phyloP scores from a whole-genome alignment of 2,329 filamentous ascomycete species.

The Penicillium palitans region DNA sequence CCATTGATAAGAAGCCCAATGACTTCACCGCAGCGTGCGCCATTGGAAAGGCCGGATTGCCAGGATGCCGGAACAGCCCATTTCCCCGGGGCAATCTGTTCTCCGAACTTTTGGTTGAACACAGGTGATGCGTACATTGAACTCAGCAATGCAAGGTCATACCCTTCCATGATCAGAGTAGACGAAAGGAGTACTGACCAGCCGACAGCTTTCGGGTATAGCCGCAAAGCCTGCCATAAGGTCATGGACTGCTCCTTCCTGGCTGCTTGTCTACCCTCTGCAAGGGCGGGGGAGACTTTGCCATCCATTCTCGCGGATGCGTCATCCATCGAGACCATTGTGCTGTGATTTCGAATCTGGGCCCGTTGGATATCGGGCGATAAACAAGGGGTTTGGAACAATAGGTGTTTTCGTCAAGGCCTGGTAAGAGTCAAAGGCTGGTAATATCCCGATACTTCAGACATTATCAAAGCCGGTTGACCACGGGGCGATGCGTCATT shows the following conservation, averaged over 20 bases:
- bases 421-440: not conserved
- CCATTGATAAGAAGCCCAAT: constrained; percentile 33
- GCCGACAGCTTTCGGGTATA: constrained; percentile 38
- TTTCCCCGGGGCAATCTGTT: constrained; percentile 18
- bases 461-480: not conserved
- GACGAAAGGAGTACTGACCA: constrained; percentile 42
- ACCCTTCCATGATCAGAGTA: constrained; percentile 45
- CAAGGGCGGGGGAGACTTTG: constrained; percentile 10
- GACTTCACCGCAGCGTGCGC: constrained; percentile 25
- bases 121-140: constrained; percentile 35
- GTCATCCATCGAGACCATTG: not conserved
- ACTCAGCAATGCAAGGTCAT: constrained; percentile 40
- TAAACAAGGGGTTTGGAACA: not conserved
- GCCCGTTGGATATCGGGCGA: not conserved
- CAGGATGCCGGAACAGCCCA: constrained; percentile 33
- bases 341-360: not conserved
- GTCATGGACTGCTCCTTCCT: constrained; percentile 39
- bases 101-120: constrained; percentile 35
- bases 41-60: constrained; percentile 34
- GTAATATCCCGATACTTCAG: not conserved
- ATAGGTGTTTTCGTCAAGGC: not conserved
- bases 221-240: constrained; percentile 31
- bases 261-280: constrained; percentile 31
- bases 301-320: not conserved
- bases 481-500: not conserved